Conservation (phyloP, 148 eudicot species). For the Agrostemma githago region DNA sequence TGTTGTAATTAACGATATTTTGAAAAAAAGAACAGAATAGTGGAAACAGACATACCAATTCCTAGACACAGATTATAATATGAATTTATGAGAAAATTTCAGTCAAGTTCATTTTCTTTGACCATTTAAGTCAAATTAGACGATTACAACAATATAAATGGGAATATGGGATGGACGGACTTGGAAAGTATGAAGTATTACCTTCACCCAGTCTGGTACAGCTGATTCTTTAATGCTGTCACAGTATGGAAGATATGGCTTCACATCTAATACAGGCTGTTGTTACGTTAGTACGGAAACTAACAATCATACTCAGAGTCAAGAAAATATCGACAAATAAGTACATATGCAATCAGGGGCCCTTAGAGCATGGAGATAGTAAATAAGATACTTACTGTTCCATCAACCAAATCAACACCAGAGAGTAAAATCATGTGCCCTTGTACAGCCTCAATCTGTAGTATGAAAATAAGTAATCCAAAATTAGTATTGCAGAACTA, state of each 20-base stretch:
- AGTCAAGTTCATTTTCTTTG: background rate
- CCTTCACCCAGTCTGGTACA: conserved; percentile 94
- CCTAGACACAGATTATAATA: background rate
- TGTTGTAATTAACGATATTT: too few relatives aligned
- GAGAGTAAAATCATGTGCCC: conserved; percentile 67
- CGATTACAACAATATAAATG: background rate
- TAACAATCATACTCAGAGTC: conserved; percentile 9
- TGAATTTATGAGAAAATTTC: too few relatives aligned
- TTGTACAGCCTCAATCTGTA: conserved; percentile 72
- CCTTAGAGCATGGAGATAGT: background rate
- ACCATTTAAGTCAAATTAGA: too few relatives aligned
- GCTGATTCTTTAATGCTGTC: conserved; percentile 66
- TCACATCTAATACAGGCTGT: conserved; percentile 94
- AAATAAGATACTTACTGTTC: conserved; percentile 61
- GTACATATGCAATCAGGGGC: background rate
- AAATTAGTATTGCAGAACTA: background rate
- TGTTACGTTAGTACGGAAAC: background rate
- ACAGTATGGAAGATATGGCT: conserved; percentile 92
- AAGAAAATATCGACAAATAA: background rate
- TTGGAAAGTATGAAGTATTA: conserved; percentile 12
- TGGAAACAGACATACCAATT: background rate
- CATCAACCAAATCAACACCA: conserved; percentile 95
- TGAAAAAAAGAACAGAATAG: too few relatives aligned
- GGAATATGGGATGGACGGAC: background rate
- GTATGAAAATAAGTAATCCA: conserved; percentile 5